Evolutionary conservation across 2,329 filamentous ascomycete genomes (phyloP), one percentile per base, ranked within the genome.

Genomic region (Penicillium sp.): DNA sequence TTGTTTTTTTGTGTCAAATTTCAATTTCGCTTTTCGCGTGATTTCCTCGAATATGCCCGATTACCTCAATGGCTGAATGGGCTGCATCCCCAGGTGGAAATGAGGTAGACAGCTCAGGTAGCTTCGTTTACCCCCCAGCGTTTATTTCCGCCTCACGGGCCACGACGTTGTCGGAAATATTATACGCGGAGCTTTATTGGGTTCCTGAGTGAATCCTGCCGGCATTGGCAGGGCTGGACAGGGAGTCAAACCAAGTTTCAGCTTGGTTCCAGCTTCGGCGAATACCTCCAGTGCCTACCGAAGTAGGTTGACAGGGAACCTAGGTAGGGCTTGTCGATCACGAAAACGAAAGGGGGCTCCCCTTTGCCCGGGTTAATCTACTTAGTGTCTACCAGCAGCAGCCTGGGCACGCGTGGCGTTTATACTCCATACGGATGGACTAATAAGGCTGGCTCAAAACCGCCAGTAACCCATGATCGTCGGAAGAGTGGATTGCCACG

Each of bases 401-500:
- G 18, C 18, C 18, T 18, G 24, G 24, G 8, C 43, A n/a, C 45
- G 52, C n/a, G 54, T 56, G 49, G 53, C 56, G 43, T 40, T 18
- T 31, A 8, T 21, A 43, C 29, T 49, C 18, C 38, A 49, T 27
- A 21, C 43, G 16, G 22, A 47, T 34, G 31, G 18, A 24, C 21
- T 50, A 59, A 55, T 58, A 59, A 58, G 55, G 52, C 60, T 61
- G 27, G 48, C 52, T 56, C 36, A 58, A 27, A 27, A 27, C 24
- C 24, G 24, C 24, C 24, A 18, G 18, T 8, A 27, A 6, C 24
- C 24, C 43, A 49, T 18, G 59, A 62, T 62, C 57, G 43, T 36
- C 46, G 40, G 29, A 22, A 31, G 24, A 38, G 54, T 63, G 62
- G 57, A 54, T 56, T 47, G 43, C 61, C 62, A 64, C 62, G 59